Conservation (phyloP, 805 yeast genomes). For the Cyberlindnera maclurae region DNA sequence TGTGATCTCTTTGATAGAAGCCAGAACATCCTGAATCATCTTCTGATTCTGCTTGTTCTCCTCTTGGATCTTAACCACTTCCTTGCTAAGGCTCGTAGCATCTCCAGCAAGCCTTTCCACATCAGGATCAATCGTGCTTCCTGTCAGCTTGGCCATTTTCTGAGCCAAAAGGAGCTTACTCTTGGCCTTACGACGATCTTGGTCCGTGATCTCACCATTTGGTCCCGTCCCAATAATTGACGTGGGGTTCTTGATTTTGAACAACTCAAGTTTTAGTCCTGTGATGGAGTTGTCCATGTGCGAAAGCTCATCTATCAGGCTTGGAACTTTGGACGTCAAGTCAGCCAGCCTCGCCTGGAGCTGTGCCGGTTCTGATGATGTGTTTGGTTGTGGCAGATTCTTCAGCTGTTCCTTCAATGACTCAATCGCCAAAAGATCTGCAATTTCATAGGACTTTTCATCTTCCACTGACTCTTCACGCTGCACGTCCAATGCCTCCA, state of each 20-base stretch:
- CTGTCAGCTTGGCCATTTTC: constrained; percentile 90
- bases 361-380: constrained; percentile 24
- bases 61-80: constrained; percentile 39
- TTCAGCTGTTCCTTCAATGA: constrained; percentile 39
- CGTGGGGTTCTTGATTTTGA: constrained; percentile 60
- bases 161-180: constrained; percentile 72
- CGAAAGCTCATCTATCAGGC: constrained; percentile 52
- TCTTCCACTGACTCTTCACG: constrained; percentile 29
- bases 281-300: constrained; percentile 61
- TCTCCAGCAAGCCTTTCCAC: constrained; percentile 30
- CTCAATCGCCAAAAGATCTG: constrained; percentile 34
- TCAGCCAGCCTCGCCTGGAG: constrained; percentile 24
- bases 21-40: constrained; percentile 62
- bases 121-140: constrained; percentile 44
- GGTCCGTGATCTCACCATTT: constrained; percentile 76
- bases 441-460: constrained; percentile 39
- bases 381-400: constrained; percentile 29
- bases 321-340: constrained; percentile 44
- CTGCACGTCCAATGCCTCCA: constrained; percentile 36
- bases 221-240: constrained; percentile 78
- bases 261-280: constrained; percentile 54
- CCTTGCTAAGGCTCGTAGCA: constrained; percentile 38
- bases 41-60: constrained; percentile 51
- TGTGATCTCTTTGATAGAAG: constrained; percentile 60
- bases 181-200: constrained; percentile 71